A percentile compares a stretch with the other conserved stretches of the same genome.
Conservation (phyloP, 2,329 filamentous ascomycete genomes). For the Onygenales sp. region DNA sequence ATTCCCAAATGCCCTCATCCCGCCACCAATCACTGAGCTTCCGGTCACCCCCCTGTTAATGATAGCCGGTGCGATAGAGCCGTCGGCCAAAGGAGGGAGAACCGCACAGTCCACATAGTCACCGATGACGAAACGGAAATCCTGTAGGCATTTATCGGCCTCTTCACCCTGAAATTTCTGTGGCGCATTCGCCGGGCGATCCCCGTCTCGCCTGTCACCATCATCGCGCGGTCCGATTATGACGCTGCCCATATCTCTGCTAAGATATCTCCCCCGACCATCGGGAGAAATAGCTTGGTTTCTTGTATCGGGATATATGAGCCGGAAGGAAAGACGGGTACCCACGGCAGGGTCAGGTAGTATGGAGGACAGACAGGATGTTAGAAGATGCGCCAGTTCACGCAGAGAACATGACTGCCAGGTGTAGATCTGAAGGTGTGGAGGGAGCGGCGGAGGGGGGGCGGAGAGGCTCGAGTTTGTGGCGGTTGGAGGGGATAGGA, state of each 20-base stretch:
- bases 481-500: constrained; percentile 18
- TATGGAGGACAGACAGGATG: constrained; percentile 55
- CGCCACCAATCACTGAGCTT: constrained; percentile 30
- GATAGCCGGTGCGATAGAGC: constrained; percentile 57
- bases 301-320: constrained; percentile 70
- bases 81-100: constrained; percentile 63
- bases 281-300: constrained; percentile 27
- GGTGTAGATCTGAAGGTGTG: constrained; percentile 72
- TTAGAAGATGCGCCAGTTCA: constrained; percentile 71
- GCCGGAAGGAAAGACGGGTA: constrained; percentile 76
- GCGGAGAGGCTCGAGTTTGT: constrained; percentile 40
- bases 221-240: constrained; percentile 49
- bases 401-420: constrained; percentile 72
- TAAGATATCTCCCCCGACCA: constrained; percentile 54
- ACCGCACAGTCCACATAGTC: constrained; percentile 82
- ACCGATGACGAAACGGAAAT: constrained; percentile 75
- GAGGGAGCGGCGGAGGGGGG: constrained; percentile 46
- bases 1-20: constrained; percentile 28
- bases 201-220: constrained; percentile 28
- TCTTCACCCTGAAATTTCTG: constrained; percentile 46
- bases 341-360: constrained; percentile 68
- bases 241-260: constrained; percentile 74
- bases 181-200: constrained; percentile 26
- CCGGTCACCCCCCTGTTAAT: constrained; percentile 40
- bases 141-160: constrained; percentile 62